Percentiles rank a stretch among this genome's conserved stretches.
Evolutionary conservation across 2,329 filamentous ascomycete genomes (phyloP).

Genomic region (Epichloe sp.): DNA sequence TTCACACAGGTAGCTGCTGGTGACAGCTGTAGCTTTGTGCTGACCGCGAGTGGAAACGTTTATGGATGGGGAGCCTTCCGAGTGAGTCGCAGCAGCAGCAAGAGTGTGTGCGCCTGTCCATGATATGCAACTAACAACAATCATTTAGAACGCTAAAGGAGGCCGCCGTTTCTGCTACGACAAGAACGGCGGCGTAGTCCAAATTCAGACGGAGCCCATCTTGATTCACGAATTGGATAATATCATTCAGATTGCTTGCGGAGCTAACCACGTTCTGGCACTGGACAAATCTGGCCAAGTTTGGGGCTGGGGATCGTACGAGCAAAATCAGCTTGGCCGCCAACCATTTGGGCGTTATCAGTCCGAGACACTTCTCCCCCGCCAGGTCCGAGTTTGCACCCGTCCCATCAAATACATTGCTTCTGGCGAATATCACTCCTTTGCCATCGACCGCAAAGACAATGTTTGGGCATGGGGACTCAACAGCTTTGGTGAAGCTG

Average conservation of each 20-base stretch:
- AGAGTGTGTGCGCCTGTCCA: conserved; percentile 27
- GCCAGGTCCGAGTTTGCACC: conserved; percentile 42
- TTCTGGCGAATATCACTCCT: conserved; percentile 69
- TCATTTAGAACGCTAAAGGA: conserved; percentile 2
- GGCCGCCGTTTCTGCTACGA: conserved; percentile 40
- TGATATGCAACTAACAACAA: neutral
- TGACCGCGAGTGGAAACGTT: conserved; percentile 62
- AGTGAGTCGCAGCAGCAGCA: conserved; percentile 25
- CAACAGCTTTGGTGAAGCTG: conserved; percentile 78
- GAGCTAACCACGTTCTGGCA: conserved; percentile 59
- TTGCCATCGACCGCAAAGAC: conserved; percentile 59
- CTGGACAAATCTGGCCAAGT: conserved; percentile 52
- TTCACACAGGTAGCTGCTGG: conserved; percentile 54
- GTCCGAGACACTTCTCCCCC: conserved; percentile 45
- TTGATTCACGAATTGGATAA: conserved; percentile 52
- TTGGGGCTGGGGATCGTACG: conserved; percentile 58
- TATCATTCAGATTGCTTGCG: conserved; percentile 49
- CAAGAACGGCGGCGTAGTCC: conserved; percentile 24
- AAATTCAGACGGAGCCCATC: conserved; percentile 35
- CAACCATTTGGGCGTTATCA: conserved; percentile 48
- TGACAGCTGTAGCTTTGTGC: conserved; percentile 62
- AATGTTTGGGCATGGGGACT: conserved; percentile 72
- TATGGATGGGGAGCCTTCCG: conserved; percentile 81
- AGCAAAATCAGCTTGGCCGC: conserved; percentile 53
- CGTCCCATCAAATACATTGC: conserved; percentile 43